Conservation (phyloP, 768 basidiomycete species). For the Kwoniella heveanensis region DNA sequence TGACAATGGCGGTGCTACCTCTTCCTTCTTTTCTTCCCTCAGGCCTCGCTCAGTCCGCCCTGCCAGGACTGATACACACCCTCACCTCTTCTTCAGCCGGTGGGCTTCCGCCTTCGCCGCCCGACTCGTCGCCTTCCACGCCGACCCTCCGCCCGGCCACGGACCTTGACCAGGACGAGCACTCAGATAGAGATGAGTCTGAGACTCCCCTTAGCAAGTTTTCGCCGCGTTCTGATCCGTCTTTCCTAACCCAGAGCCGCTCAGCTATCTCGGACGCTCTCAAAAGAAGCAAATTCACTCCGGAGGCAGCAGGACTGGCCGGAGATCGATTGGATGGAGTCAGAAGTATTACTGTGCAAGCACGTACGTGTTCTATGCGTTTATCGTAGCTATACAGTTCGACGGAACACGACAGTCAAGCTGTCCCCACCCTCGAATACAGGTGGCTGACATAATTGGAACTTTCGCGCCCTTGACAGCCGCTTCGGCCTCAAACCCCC, state of each 20-base stretch:
- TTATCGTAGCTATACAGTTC: too few species aligned
- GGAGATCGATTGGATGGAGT: too few species aligned
- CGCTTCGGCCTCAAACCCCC: neutral
- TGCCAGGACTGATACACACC: constrained; percentile 13
- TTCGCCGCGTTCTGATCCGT: neutral
- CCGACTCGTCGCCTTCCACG: constrained; percentile 15
- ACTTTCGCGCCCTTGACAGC: neutral
- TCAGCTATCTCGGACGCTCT: too few species aligned
- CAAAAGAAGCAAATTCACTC: too few species aligned
- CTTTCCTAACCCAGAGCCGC: neutral
- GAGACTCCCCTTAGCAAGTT: neutral
- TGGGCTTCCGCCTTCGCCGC: constrained; percentile 2
- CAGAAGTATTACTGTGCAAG: too few species aligned
- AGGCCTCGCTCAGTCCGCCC: constrained; percentile 16
- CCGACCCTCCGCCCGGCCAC: constrained; percentile 9
- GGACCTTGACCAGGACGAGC: constrained; percentile 10
- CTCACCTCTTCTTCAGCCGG: neutral
- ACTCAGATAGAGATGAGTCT: neutral
- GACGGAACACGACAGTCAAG: too few species aligned
- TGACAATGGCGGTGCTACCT: too few species aligned
- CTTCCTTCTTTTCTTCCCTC: neutral
- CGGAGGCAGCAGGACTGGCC: too few species aligned
- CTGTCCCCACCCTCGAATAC: too few species aligned
- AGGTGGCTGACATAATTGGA: too few species aligned
- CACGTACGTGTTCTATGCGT: too few species aligned